Evolutionary conservation across 2,329 filamentous ascomycete species (phyloP).

Genomic region (Diaporthe batatas): DNA sequence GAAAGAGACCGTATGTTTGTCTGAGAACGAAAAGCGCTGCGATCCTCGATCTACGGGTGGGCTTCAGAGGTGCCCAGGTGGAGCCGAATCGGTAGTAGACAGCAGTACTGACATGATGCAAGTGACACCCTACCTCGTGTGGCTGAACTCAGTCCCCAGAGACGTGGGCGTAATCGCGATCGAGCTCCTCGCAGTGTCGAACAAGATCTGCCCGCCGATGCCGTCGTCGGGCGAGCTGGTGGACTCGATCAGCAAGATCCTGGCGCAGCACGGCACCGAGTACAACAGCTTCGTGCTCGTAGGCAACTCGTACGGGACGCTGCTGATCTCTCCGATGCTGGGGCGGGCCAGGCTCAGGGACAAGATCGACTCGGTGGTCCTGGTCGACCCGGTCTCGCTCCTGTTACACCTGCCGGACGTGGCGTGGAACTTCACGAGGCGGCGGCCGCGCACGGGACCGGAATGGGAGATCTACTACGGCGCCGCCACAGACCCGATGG

Average conservation of each 20-base stretch:
- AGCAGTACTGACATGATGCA: conserved; percentile 51
- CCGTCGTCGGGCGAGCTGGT: conserved; percentile 64
- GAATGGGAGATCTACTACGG: conserved; percentile 80
- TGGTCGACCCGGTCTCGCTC: conserved; percentile 74
- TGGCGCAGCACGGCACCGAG: conserved; percentile 63
- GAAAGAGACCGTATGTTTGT: neutral
- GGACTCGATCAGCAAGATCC: conserved; percentile 66
- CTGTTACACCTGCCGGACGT: conserved; percentile 77
- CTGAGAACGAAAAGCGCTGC: no score
- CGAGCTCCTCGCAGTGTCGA: conserved; percentile 76
- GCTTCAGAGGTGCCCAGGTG: no score
- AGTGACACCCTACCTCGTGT: conserved; percentile 71
- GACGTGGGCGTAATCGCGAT: conserved; percentile 73
- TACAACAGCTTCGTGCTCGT: conserved; percentile 71
- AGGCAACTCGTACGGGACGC: conserved; percentile 74
- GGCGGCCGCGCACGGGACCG: conserved; percentile 67
- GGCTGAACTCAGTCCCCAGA: conserved; percentile 58
- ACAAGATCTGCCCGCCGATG: conserved; percentile 68
- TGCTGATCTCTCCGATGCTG: conserved; percentile 73
- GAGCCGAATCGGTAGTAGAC: no score
- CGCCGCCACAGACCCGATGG: conserved; percentile 74
- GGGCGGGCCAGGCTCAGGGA: conserved; percentile 60
- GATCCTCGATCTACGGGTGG: no score
- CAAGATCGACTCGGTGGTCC: conserved; percentile 62
- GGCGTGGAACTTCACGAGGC: conserved; percentile 77